phyloP scores from a whole-genome alignment of 192 early-diverging fungal genomes.

The Endogone sp. region DNA sequence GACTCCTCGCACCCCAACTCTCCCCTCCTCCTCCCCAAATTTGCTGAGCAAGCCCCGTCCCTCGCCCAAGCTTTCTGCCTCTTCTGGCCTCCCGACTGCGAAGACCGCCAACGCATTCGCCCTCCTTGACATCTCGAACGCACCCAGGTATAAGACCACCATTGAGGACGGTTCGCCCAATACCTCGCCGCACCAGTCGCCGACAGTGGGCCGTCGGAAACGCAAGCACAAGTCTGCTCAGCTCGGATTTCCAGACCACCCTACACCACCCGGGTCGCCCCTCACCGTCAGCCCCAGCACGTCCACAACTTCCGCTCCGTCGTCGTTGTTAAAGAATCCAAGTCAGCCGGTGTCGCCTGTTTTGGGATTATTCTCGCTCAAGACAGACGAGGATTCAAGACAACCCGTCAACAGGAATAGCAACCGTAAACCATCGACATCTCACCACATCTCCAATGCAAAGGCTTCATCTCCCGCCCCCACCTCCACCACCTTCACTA shows the following conservation, averaged over 20 bases:
- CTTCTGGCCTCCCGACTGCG: neutral
- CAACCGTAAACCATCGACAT: neutral
- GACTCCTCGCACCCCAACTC: neutral
- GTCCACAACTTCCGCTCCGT: neutral
- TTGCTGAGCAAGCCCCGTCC: neutral
- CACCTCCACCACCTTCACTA: neutral
- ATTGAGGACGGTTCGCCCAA: neutral
- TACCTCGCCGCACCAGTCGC: neutral
- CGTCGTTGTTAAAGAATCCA: neutral
- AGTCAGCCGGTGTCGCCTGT: neutral
- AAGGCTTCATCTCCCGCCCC: neutral
- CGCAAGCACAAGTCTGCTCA: neutral
- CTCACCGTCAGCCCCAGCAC: neutral
- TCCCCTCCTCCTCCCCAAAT: neutral
- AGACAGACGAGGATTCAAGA: neutral
- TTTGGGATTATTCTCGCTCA: neutral
- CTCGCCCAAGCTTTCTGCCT: neutral
- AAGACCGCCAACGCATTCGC: neutral
- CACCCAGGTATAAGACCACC: neutral
- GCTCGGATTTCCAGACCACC: no score
- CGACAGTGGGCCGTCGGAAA: neutral
- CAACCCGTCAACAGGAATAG: neutral
- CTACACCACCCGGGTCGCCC: neutral
- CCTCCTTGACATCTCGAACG: neutral
- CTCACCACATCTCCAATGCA: neutral